Evolutionary conservation across 225 moss, liverwort and hornwort species (phyloP).

Genomic region (Sphagnum tenellum): DNA sequence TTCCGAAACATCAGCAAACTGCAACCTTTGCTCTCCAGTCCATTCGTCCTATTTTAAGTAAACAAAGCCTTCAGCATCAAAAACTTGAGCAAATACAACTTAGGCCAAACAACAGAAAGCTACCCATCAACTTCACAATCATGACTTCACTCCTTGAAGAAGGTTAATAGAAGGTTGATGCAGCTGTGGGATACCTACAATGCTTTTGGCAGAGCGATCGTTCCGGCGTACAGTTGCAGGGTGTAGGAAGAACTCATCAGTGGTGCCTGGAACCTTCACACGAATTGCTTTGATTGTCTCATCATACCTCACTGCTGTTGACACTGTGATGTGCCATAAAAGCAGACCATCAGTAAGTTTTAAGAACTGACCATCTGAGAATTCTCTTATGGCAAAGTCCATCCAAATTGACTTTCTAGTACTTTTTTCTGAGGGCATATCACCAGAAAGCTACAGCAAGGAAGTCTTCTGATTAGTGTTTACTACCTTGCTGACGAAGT

Average conservation of each 20-base stretch:
- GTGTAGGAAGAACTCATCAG: slow-evolving; percentile 74
- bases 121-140: too few species aligned
- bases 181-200: slow-evolving; percentile 20
- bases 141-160: too few species aligned
- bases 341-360: too few species aligned
- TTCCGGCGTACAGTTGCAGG: slow-evolving; percentile 95
- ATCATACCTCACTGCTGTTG: slow-evolving; percentile 82
- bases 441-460: too few species aligned
- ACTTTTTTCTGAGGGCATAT: too few species aligned
- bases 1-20: slow-evolving; percentile 60
- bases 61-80: not conserved
- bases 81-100: not conserved
- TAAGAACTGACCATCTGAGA: too few species aligned
- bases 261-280: slow-evolving; percentile 83
- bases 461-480: too few species aligned
- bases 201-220: slow-evolving; percentile 90
- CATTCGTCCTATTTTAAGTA: slow-evolving; percentile 70
- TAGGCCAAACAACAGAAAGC: not conserved
- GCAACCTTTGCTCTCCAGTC: slow-evolving; percentile 84
- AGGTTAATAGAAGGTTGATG: too few species aligned
- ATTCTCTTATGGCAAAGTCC: too few species aligned
- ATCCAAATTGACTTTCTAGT: too few species aligned
- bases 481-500: slow-evolving; percentile 83
- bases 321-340: slow-evolving; percentile 32
- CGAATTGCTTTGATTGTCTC: slow-evolving; percentile 58